Base-by-base conservation (phyloP, 2,329 filamentous ascomycete genomes). In the Talaromyces amestolkiae region DNA sequence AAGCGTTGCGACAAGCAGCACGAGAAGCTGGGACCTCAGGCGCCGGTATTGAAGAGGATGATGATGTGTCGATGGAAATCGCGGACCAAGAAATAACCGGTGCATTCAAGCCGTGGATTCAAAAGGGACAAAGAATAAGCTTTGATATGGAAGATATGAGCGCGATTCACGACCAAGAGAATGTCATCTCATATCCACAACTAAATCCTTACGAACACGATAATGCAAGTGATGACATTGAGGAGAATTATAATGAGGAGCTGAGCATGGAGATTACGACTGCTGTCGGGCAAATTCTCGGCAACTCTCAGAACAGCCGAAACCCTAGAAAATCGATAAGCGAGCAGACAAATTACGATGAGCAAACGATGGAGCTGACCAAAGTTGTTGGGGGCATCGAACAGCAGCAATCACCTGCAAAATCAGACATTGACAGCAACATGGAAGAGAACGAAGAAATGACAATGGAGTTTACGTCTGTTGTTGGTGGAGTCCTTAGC, bases 191-290 rank as follows among this genome's bases (percentile, higher is more conserved):
- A 61, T 74, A 77, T 45, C 72, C 73, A n/a, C 60, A 37, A 37
- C 47, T 65, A 8, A 31, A 64, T 17, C 60, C 68, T 58, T 54
- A 66, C 11, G 27, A 7, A 31, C 27, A 31, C 27, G 65, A 53
- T 27, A 13, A 61, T 19, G 33, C 49, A 2, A 45, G 22, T 15
- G 47, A 67, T 37, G 43, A 62, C 7, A 49, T 27, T n/a, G 63
- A 66, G 27, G 74, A 79, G 5, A 82, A 84, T 13, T 81, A 82
- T 13, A 75, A 77, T 17, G 85, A 87, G 68, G 91, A 93, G 45
- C 89, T 96, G 83, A 95, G 92, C 24, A 97, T 98, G 94, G 94
- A 98, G 71, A 91, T 97, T 8, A 97, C 94, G 1, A 87, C 87
- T 63, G 91, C 87, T 9, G 83, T 96, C 62, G 94, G 94, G 9